phyloP scores from a whole-genome alignment of 306 rosid genomes.

The Aeschynomene evenia region DNA sequence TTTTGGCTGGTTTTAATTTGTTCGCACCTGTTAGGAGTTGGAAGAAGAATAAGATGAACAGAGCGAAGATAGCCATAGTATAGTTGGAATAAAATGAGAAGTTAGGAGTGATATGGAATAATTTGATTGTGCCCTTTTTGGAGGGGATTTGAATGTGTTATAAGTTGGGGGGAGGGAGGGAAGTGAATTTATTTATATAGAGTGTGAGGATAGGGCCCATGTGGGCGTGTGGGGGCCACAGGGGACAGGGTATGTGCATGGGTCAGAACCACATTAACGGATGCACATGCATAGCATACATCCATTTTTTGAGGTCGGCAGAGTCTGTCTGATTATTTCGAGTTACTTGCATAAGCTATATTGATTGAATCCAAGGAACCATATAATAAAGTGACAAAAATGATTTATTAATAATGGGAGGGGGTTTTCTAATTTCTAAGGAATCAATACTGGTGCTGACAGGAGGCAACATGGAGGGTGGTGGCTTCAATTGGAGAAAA shows the following conservation, averaged over 20 bases:
- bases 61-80: slow-evolving; percentile 31
- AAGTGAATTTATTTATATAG: slow-evolving; percentile 25
- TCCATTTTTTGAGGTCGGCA: slow-evolving; percentile 36
- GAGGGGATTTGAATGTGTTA: slow-evolving; percentile 22
- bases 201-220: slow-evolving; percentile 12
- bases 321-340: neutral
- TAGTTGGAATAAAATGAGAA: neutral
- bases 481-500: slow-evolving; percentile 17
- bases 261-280: neutral
- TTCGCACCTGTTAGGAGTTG: slow-evolving; percentile 44
- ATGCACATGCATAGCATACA: slow-evolving; percentile 31
- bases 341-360: neutral
- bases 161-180: neutral
- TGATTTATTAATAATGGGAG: neutral
- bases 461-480: slow-evolving; percentile 8
- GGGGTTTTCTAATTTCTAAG: slow-evolving; percentile 6
- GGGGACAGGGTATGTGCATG: neutral
- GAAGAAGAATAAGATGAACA: slow-evolving; percentile 28
- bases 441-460: slow-evolving; percentile 7
- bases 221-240: neutral
- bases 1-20: neutral
- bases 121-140: neutral
- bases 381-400: slow-evolving; percentile 5
- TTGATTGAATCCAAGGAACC: slow-evolving; percentile 5
- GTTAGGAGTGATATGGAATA: neutral